Conservation (phyloP, 148 eudicot species). For the Salicornia ramosissima region DNA sequence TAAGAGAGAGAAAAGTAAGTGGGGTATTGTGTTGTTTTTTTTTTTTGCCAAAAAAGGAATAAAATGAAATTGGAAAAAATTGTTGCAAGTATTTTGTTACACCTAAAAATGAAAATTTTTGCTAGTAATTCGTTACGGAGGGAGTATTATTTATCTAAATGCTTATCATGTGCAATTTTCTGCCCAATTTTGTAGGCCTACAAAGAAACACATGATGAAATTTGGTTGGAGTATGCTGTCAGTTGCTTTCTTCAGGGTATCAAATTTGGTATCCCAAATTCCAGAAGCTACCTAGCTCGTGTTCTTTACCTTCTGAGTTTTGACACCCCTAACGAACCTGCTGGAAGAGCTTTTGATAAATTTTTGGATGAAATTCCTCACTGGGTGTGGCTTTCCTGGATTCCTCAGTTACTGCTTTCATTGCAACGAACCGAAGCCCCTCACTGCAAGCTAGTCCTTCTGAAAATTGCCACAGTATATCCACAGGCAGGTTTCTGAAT, state of each 20-base stretch:
- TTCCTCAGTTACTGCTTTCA: conserved; percentile 88
- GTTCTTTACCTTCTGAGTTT: conserved; percentile 96
- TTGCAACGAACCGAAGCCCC: conserved; percentile 92
- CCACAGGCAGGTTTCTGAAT: conserved; percentile 66
- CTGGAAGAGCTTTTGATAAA: conserved; percentile 91
- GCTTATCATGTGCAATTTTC: background rate
- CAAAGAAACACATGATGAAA: conserved; percentile 83
- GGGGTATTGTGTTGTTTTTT: too few relatives aligned
- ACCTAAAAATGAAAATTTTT: too few relatives aligned
- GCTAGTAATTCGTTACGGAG: too few relatives aligned
- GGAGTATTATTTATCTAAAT: background rate
- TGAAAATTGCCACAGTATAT: conserved; percentile 81
- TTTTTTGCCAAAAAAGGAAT: too few relatives aligned
- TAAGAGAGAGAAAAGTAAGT: too few relatives aligned
- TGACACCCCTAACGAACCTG: conserved; percentile 86
- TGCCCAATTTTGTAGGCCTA: conserved; percentile 57
- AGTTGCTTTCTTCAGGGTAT: conserved; percentile 98
- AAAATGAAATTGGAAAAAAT: too few relatives aligned
- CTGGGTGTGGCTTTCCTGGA: conserved; percentile 99
- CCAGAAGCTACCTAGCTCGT: conserved; percentile 95
- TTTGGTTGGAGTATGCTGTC: conserved; percentile 96
- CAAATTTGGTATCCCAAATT: conserved; percentile 86
- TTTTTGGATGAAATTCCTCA: conserved; percentile 89
- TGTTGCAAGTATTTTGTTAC: too few relatives aligned
- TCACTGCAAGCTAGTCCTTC: conserved; percentile 87